Base-by-base conservation (phyloP, 345 rosid species). In the Gossypium herbaceum region DNA sequence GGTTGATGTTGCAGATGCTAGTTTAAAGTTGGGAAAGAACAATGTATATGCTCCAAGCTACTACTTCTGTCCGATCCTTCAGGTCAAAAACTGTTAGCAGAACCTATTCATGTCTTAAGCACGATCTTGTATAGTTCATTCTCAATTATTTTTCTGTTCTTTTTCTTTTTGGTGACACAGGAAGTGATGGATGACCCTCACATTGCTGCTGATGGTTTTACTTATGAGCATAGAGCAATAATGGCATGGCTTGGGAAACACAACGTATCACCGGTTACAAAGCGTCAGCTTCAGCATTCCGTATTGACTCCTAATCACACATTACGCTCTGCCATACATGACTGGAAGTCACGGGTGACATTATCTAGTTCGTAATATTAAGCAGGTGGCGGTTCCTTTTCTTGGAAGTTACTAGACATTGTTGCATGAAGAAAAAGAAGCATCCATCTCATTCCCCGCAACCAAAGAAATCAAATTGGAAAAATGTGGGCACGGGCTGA, bases 151-250 rank as follows among this genome's bases (percentile, higher is more conserved):
- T 27, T 29, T 27, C 70, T 15, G 50, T 75, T 10, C 55, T 69
- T 9, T 29, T 51, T 25, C 65, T 13, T 48, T 76, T 7, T 57
- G 65, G 51, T 55, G 57, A 74, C 81, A 77, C 86, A 92, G 97
- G 96, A 92, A 81, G 76, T 94, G 59, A 92, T 90, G 94, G 94
- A 87, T 68, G 91, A 94, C 78, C 98, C 98, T n/a, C 82, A 85
- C 77, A 84, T 92, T 80, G 93, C 96, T 44, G 92, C 89, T 15
- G 97, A 94, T 84, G 96, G 98, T 70, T 92, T 90, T 81, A 88
- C 97, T 0, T 94, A 94, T 10, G 97, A 94, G 83, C 88, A 81
- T 20, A 77, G 73, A 82, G 97, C 94, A 27, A 92, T 94, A 11
- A 84, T 82, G 72, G 88, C 87, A 1, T 94, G 97, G 98, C 84